phyloP scores from a whole-genome alignment of 2,329 filamentous ascomycete species.

The Pseudogymnoascus sp. region DNA sequence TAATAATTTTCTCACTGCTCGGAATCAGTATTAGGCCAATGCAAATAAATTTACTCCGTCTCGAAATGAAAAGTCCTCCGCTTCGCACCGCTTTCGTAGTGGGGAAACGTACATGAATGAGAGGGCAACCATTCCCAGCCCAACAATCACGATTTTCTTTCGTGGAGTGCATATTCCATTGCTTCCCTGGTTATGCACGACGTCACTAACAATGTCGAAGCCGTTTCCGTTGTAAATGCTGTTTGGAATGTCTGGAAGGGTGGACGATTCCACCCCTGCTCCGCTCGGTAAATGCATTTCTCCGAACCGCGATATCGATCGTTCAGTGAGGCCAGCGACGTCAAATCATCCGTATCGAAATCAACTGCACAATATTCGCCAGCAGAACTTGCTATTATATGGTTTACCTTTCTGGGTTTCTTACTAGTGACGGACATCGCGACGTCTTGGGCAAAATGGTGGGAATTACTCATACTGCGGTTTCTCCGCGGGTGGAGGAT shows the following conservation, averaged over 20 bases:
- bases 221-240: not conserved
- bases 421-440: not conserved
- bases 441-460: not conserved
- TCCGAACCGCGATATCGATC: not conserved
- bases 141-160: conserved; percentile 74
- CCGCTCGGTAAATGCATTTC: conserved; percentile 8
- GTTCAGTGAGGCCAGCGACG: not conserved
- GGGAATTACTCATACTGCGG: not conserved
- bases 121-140: conserved; percentile 86
- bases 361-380: not conserved
- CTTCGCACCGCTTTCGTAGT: not conserved
- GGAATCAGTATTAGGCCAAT: not conserved
- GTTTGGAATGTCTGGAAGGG: not conserved
- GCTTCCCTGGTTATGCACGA: not conserved
- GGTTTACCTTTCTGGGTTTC: not conserved
- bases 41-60: not conserved
- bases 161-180: conserved; percentile 25
- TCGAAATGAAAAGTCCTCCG: not conserved
- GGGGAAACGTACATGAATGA: conserved; percentile 68
- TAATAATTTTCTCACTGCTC: conserved; percentile 76
- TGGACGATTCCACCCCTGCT: not conserved
- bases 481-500: not conserved
- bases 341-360: not conserved
- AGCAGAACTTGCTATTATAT: not conserved
- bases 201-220: not conserved